Conservation (phyloP, 805 yeast species). For the Saccharomycopsis fodiens region DNA sequence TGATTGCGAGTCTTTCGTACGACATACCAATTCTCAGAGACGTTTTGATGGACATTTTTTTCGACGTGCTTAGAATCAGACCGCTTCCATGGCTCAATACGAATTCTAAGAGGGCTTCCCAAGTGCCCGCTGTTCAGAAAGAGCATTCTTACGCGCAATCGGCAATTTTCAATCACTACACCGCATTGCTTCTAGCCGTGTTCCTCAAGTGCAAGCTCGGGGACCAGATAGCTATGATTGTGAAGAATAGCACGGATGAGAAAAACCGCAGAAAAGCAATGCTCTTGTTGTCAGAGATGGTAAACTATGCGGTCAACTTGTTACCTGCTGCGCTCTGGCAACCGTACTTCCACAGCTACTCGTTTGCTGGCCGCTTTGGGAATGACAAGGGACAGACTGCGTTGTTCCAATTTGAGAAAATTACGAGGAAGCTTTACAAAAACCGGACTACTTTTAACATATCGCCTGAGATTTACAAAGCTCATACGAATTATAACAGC, state of each 20-base stretch:
- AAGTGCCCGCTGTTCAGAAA: background rate
- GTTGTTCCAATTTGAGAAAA: conserved; percentile 41
- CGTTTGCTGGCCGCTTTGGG: conserved; percentile 3
- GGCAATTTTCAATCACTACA: conserved; percentile 43
- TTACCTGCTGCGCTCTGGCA: conserved; percentile 41
- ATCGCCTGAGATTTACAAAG: conserved; percentile 15
- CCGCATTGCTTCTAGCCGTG: conserved; percentile 50
- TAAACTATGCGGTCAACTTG: conserved; percentile 43
- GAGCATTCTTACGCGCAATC: conserved; percentile 18
- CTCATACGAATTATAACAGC: conserved; percentile 19
- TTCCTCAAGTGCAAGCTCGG: conserved; percentile 51
- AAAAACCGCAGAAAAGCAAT: conserved; percentile 51
- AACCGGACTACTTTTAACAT: conserved; percentile 28
- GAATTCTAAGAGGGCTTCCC: conserved; percentile 10
- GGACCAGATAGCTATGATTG: conserved; percentile 36
- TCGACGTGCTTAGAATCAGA: conserved; percentile 57
- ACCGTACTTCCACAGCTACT: background rate
- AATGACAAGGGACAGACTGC: conserved; percentile 29
- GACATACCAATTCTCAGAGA: conserved; percentile 52
- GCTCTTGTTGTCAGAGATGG: conserved; percentile 54
- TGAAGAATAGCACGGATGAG: conserved; percentile 38
- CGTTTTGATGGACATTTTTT: conserved; percentile 60
- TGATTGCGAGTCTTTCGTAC: conserved; percentile 54
- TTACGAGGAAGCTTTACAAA: conserved; percentile 32
- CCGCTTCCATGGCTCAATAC: conserved; percentile 43